Percentiles rank a stretch among this genome's conserved stretches.
phyloP scores from a whole-genome alignment of 1,284 basidiomycete species.

The Waitea zeae region DNA sequence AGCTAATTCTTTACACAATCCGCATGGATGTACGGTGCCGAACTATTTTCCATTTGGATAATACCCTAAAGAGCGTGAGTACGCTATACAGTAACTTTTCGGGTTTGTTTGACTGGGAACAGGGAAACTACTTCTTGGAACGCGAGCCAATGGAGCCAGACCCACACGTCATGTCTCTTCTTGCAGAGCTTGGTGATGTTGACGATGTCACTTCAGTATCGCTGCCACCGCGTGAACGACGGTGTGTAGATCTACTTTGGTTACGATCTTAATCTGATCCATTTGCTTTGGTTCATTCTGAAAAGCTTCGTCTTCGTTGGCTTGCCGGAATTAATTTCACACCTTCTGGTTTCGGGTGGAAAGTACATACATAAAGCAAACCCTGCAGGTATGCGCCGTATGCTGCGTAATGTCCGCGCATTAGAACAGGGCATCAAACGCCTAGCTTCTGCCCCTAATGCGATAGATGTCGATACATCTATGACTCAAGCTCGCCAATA shows the following conservation, averaged over 20 bases:
- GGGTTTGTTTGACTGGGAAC: slow-evolving; percentile 5
- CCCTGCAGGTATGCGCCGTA: slow-evolving; percentile 70
- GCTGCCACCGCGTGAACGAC: slow-evolving; percentile 45
- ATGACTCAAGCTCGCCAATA: slow-evolving; percentile 68
- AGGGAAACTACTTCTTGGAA: slow-evolving; percentile 76
- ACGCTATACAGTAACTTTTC: too few species aligned
- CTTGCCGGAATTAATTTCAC: slow-evolving; percentile 75
- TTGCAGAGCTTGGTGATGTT: slow-evolving; percentile 61
- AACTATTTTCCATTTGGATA: slow-evolving; percentile 67
- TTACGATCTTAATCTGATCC: slow-evolving; percentile 1
- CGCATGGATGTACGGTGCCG: slow-evolving; percentile 82
- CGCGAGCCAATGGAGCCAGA: slow-evolving; percentile 83
- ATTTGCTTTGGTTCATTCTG: not conserved
- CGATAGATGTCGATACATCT: slow-evolving; percentile 47
- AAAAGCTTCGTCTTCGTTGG: slow-evolving; percentile 76
- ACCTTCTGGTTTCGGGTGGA: slow-evolving; percentile 64
- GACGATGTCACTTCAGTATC: slow-evolving; percentile 55
- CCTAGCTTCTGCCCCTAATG: slow-evolving; percentile 35
- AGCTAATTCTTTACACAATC: slow-evolving; percentile 78
- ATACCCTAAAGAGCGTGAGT: slow-evolving; percentile 57
- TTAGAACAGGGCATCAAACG: slow-evolving; percentile 87
- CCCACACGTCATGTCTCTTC: slow-evolving; percentile 78
- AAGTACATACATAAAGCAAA: slow-evolving; percentile 61
- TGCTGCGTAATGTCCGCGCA: slow-evolving; percentile 80
- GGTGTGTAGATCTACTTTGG: slow-evolving; percentile 23